Evolutionary conservation across 2,329 filamentous ascomycete genomes (phyloP).

Genomic region (Trichophyton simii): DNA sequence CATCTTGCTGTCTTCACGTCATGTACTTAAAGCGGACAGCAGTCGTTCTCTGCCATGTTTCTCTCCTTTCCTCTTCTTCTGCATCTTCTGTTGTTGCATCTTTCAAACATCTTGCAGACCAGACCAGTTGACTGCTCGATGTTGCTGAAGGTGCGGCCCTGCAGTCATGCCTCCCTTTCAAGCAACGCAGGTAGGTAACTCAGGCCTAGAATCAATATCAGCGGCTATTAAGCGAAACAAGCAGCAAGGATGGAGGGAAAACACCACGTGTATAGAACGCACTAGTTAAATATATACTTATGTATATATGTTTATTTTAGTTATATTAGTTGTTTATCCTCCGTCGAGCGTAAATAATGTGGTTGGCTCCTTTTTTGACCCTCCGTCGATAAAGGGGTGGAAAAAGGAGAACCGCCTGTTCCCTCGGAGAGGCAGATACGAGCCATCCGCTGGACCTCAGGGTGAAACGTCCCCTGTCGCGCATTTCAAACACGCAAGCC

Average conservation of each 20-base stretch:
- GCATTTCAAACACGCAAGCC: background rate
- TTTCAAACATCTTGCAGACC: background rate
- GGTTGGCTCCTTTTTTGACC: too few relatives aligned
- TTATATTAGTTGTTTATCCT: too few relatives aligned
- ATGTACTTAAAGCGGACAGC: background rate
- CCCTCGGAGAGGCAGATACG: background rate
- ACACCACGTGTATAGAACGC: background rate
- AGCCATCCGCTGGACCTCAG: background rate
- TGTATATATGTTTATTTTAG: background rate
- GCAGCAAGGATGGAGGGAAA: background rate
- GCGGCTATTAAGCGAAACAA: background rate
- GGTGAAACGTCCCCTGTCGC: background rate
- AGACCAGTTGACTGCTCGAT: background rate
- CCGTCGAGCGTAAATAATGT: too few relatives aligned
- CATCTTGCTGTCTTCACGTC: background rate
- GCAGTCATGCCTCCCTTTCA: background rate
- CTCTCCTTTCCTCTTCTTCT: background rate
- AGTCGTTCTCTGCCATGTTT: background rate
- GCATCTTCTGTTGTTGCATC: background rate
- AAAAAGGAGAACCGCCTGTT: background rate
- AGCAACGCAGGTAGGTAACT: background rate
- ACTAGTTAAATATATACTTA: background rate
- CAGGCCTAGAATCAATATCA: background rate
- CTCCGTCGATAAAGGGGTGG: too few relatives aligned
- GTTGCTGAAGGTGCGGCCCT: background rate